These are phyloP conservation scores for Odonthalia washingtoniensis DNA, from an alignment of 31 red algal genomes.

Conservation along the genomic window DNA sequence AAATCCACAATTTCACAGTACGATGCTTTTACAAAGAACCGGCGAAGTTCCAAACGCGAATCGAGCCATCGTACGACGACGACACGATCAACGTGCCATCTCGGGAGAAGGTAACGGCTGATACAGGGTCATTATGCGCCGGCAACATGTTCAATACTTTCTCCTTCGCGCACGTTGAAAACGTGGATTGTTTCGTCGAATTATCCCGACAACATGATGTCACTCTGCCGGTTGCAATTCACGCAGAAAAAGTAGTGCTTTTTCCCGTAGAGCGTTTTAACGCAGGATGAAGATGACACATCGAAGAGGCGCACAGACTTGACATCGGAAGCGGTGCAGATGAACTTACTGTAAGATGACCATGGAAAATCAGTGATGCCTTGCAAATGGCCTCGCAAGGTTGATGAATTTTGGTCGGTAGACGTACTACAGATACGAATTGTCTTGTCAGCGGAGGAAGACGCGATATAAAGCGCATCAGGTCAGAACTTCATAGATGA, in stretches of 20 bases:
- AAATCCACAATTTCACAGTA: slow-evolving; percentile 91
- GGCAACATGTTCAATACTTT: slow-evolving; percentile 72
- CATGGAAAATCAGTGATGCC: slow-evolving; percentile 96
- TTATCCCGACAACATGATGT: slow-evolving; percentile 90
- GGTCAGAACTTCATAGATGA: slow-evolving; percentile 97
- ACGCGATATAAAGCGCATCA: slow-evolving; percentile 86
- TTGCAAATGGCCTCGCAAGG: slow-evolving; percentile 82
- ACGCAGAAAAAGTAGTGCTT: slow-evolving; percentile 90
- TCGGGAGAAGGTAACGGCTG: slow-evolving; percentile 87
- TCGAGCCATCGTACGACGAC: slow-evolving; percentile 87
- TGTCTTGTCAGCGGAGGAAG: slow-evolving; percentile 92
- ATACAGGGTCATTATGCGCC: slow-evolving; percentile 92
- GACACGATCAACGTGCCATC: slow-evolving; percentile 97
- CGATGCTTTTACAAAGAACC: slow-evolving; percentile 91
- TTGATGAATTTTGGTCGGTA: slow-evolving; percentile 44
- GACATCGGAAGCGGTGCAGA: slow-evolving; percentile 94
- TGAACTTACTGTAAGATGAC: slow-evolving; percentile 79
- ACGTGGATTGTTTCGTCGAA: slow-evolving; percentile 94
- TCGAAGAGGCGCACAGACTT: slow-evolving; percentile 93
- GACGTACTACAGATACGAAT: slow-evolving; percentile 83
- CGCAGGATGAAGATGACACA: slow-evolving; percentile 56
- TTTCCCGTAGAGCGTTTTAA: slow-evolving; percentile 76
- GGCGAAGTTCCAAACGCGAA: slow-evolving; percentile 91
- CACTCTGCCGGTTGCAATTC: slow-evolving; percentile 89
- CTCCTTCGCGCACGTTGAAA: slow-evolving; percentile 84